phyloP scores from a whole-genome alignment of 768 basidiomycete species.

The Paxillus involutus region DNA sequence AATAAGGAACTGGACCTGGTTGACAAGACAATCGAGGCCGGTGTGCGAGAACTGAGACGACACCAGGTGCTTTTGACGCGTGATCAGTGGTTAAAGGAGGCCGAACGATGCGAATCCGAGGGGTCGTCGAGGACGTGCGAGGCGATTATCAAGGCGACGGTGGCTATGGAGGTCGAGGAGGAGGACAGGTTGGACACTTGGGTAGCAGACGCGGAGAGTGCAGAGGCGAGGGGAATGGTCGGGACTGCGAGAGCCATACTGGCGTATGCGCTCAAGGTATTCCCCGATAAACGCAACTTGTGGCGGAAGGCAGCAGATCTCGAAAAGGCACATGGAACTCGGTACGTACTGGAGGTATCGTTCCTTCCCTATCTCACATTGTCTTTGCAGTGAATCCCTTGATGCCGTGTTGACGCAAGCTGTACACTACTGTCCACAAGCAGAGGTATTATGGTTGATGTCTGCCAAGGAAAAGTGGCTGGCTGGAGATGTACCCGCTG shows the following conservation, averaged over 20 bases:
- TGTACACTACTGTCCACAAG: conserved; percentile 89
- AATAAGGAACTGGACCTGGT: conserved; percentile 70
- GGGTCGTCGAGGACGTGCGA: conserved; percentile 86
- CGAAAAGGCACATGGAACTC: conserved; percentile 87
- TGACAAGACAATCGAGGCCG: conserved; percentile 87
- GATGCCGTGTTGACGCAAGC: conserved; percentile 81
- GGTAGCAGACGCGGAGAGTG: conserved; percentile 87
- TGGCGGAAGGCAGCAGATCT: conserved; percentile 93
- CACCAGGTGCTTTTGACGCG: conserved; percentile 83
- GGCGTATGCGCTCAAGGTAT: conserved; percentile 89
- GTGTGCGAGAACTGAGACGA: conserved; percentile 72
- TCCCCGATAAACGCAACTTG: conserved; percentile 79
- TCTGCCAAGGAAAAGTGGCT: conserved; percentile 97
- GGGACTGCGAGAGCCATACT: conserved; percentile 86
- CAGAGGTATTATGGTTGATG: conserved; percentile 98
- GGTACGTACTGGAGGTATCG: conserved; percentile 40
- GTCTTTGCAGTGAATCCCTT: conserved; percentile 62
- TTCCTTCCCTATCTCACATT: not conserved
- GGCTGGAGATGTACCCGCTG: conserved; percentile 83
- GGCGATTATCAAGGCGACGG: conserved; percentile 92
- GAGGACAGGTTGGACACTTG: conserved; percentile 90
- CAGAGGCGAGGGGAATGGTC: conserved; percentile 69
- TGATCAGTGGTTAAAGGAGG: conserved; percentile 97
- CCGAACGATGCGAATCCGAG: conserved; percentile 86
- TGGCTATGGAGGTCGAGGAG: conserved; percentile 93